phyloP scores from a whole-genome alignment of 768 basidiomycete species.

The Filobasidium floriforme region DNA sequence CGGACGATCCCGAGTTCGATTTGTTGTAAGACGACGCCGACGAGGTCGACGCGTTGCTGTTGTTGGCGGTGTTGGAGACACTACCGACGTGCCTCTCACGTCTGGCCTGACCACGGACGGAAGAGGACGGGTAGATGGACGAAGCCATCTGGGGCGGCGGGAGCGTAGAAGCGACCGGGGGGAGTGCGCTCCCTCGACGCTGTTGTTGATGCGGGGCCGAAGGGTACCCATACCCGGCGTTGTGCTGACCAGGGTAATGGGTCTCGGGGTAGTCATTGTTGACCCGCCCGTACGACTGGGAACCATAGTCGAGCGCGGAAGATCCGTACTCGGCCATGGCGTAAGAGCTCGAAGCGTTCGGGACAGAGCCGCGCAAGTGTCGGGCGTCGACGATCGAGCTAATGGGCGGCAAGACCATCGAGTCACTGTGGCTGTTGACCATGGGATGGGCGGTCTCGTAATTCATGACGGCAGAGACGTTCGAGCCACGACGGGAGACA shows the following conservation, averaged over 20 bases:
- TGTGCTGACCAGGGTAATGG: background rate
- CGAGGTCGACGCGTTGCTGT: too few relatives aligned
- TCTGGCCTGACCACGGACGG: too few relatives aligned
- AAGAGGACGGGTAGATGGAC: too few relatives aligned
- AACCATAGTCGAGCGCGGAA: conserved; percentile 3
- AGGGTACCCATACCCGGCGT: background rate
- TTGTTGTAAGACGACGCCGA: too few relatives aligned
- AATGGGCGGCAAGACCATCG: conserved; percentile 17
- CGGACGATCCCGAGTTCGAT: too few relatives aligned
- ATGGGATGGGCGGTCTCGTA: conserved; percentile 1
- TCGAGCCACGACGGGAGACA: conserved; percentile 12
- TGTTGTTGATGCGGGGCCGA: too few relatives aligned
- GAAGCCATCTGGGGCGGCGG: too few relatives aligned
- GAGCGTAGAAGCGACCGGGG: too few relatives aligned
- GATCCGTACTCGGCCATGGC: background rate
- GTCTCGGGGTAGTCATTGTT: background rate
- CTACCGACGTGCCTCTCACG: too few relatives aligned
- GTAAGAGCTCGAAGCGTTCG: too few relatives aligned
- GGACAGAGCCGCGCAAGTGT: background rate
- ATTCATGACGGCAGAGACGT: conserved; percentile 5
- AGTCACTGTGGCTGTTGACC: conserved; percentile 11
- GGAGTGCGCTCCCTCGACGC: too few relatives aligned
- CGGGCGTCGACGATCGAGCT: background rate
- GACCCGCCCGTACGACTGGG: background rate
- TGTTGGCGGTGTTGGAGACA: too few relatives aligned